These are phyloP conservation scores for Crithidia expoeki DNA, from an alignment of 208 protist species.

Conservation along the genomic window DNA sequence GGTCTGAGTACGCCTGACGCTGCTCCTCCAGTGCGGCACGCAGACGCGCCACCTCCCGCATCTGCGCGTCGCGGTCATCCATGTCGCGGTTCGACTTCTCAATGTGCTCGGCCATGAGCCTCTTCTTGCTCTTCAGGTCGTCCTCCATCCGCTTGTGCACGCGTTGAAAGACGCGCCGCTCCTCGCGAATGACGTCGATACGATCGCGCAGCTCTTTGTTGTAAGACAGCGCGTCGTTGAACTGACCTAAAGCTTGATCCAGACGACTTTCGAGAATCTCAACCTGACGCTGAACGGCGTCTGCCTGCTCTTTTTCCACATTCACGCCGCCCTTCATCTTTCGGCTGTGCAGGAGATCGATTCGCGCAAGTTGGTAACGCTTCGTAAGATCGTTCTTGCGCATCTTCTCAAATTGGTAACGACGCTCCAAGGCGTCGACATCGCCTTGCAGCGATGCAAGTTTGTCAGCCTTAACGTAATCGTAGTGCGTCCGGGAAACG, in stretches of 20 bases:
- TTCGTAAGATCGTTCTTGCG: conserved; percentile 90
- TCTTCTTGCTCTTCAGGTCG: conserved; percentile 93
- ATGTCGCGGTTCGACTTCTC: conserved; percentile 95
- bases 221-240: conserved; percentile 95
- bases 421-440: conserved; percentile 87
- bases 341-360: conserved; percentile 86
- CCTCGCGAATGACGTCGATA: conserved; percentile 96
- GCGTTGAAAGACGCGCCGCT: conserved; percentile 97
- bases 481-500: conserved; percentile 69
- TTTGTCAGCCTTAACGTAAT: conserved; percentile 91
- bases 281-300: conserved; percentile 92
- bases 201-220: conserved; percentile 96
- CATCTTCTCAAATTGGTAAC: conserved; percentile 93
- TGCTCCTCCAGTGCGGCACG: conserved; percentile 76
- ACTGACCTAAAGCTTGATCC: conserved; percentile 95
- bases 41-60: conserved; percentile 87
- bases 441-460: conserved; percentile 81
- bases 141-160: conserved; percentile 96
- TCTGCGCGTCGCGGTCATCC: conserved; percentile 93
- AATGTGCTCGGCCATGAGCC: conserved; percentile 94
- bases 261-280: conserved; percentile 95
- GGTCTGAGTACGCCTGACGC: conserved; percentile 75
- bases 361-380: conserved; percentile 82
- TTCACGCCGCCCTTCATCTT: conserved; percentile 91
- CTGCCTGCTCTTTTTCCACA: conserved; percentile 89